Conservation (phyloP, 2,329 filamentous ascomycete genomes). For the Fusarium sp. region DNA sequence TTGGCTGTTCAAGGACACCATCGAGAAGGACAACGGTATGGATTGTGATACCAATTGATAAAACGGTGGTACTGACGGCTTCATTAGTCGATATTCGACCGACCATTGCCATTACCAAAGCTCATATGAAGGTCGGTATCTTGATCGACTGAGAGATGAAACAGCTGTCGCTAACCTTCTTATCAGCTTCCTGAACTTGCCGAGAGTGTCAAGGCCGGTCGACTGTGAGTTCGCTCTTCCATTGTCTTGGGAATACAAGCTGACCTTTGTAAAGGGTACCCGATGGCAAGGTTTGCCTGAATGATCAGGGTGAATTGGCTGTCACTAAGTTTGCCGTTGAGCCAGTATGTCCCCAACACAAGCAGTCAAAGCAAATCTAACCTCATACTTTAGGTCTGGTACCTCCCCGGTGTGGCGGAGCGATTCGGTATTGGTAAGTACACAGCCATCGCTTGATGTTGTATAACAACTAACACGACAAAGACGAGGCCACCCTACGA, state of each 20-base stretch:
- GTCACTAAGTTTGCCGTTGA: constrained; percentile 98
- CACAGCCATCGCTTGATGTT: not conserved
- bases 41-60: not conserved
- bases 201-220: constrained; percentile 82
- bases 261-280: constrained; percentile 54
- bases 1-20: constrained; percentile 82
- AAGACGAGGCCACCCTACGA: constrained; percentile 85
- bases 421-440: constrained; percentile 84
- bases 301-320: constrained; percentile 83
- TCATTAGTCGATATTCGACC: constrained; percentile 79
- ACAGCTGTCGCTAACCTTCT: not conserved
- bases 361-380: not conserved
- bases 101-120: constrained; percentile 90
- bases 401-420: constrained; percentile 86
- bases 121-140: constrained; percentile 79
- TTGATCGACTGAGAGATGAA: not conserved
- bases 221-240: constrained; percentile 60
- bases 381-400: constrained; percentile 67
- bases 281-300: constrained; percentile 92
- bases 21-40: constrained; percentile 75
- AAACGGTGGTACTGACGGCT: constrained; percentile 5
- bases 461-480: constrained; percentile 38
- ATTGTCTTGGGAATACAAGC: not conserved
- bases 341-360: constrained; percentile 67
- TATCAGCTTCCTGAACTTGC: constrained; percentile 84